A percentile compares a stretch with the other conserved stretches of the same genome.
Evolutionary conservation across 2,329 filamentous ascomycete genomes (phyloP).

Genomic region (Penicillium glabrum): DNA sequence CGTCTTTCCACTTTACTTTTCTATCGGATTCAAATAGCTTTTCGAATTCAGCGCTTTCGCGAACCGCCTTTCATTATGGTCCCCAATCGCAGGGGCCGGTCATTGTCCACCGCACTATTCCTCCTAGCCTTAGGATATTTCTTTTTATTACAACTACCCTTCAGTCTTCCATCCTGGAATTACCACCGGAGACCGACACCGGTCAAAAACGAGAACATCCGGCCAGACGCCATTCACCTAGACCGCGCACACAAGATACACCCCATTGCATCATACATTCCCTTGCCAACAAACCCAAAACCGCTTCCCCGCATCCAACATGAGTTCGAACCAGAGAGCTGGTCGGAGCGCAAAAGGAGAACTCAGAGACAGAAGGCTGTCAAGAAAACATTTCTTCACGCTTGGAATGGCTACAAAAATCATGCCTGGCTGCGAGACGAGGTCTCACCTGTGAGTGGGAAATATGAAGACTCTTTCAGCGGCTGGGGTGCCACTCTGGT

Average conservation of each 20-base stretch:
- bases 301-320: conserved; percentile 76
- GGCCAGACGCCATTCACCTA: conserved; percentile 59
- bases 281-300: conserved; percentile 70
- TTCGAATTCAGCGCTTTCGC: background rate
- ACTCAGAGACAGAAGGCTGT: conserved; percentile 65
- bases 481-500: conserved; percentile 88
- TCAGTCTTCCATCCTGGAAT: conserved; percentile 8
- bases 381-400: conserved; percentile 70
- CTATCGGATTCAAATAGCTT: background rate
- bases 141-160: conserved; percentile 18
- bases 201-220: conserved; percentile 7
- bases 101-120: conserved; percentile 14
- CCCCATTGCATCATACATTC: conserved; percentile 69
- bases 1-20: background rate
- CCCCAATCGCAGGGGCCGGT: conserved; percentile 17
- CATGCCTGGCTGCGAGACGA: conserved; percentile 88
- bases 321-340: conserved; percentile 65
- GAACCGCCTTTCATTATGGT: conserved; percentile 25
- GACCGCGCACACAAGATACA: conserved; percentile 70
- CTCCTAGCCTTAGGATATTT: conserved; percentile 20
- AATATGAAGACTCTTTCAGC: conserved; percentile 78
- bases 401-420: conserved; percentile 80
- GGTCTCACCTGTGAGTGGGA: conserved; percentile 69
- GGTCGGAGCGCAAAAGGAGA: conserved; percentile 60
- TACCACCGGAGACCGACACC: conserved; percentile 13